phyloP scores from a whole-genome alignment of 352 stramenopile genomes.

The Bremia lactucae region DNA sequence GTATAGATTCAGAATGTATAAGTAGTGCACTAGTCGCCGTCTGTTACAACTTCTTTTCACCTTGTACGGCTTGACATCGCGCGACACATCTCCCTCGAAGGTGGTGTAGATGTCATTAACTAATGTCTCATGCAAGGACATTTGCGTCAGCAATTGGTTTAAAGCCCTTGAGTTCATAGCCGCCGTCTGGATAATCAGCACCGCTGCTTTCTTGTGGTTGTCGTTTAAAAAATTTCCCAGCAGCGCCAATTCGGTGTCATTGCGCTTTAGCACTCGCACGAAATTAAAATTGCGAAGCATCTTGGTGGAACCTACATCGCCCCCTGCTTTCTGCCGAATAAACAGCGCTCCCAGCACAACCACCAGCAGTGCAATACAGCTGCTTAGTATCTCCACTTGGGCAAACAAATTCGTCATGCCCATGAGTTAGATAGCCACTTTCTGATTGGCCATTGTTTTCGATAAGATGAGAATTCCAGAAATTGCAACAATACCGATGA shows the following conservation, averaged over 20 bases:
- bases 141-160: conserved; percentile 24
- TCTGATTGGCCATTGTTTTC: conserved; percentile 14
- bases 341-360: conserved; percentile 27
- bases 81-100: conserved; percentile 54
- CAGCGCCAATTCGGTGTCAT: conserved; percentile 53
- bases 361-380: conserved; percentile 16
- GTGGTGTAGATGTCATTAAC: conserved; percentile 81
- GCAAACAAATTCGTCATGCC: conserved; percentile 8
- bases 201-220: conserved; percentile 39
- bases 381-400: conserved; percentile 17
- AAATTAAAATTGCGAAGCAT: conserved; percentile 46
- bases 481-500: too few species aligned
- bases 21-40: background rate
- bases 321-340: conserved; percentile 15
- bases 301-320: conserved; percentile 21
- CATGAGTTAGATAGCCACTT: background rate
- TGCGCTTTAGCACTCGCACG: conserved; percentile 52
- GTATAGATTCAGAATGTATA: background rate
- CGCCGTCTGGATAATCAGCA: conserved; percentile 61
- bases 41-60: conserved; percentile 8
- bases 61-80: conserved; percentile 65
- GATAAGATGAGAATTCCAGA: conserved; percentile 2
- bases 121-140: conserved; percentile 66
- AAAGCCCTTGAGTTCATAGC: conserved; percentile 42
- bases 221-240: conserved; percentile 63